These are phyloP conservation scores for Aspergillus pseudoterreus DNA, from an alignment of 2,329 filamentous ascomycete genomes.

Conservation along the genomic window DNA sequence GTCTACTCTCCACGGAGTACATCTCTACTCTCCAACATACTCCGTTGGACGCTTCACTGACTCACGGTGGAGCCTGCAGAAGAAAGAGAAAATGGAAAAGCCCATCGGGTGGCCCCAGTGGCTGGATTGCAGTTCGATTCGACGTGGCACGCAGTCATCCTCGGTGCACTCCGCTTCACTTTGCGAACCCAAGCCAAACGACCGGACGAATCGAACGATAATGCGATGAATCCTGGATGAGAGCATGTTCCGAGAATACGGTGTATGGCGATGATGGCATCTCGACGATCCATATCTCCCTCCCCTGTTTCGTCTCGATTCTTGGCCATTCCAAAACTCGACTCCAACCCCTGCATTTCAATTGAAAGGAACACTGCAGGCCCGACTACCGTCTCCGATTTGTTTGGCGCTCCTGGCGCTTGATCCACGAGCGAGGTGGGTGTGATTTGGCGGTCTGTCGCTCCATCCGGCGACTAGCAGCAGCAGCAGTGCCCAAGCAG, in stretches of 20 bases:
- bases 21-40: no score
- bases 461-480: constrained; percentile 17
- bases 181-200: neutral
- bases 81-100: constrained; percentile 1
- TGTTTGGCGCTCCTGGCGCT: constrained; percentile 3
- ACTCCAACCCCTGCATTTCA: no score
- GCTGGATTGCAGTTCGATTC: constrained; percentile 13
- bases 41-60: neutral
- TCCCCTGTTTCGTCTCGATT: neutral
- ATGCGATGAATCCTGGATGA: no score
- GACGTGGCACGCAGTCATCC: constrained; percentile 22
- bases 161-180: constrained; percentile 14
- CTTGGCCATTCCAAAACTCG: neutral
- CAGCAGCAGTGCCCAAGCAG: constrained; percentile 27
- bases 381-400: constrained; percentile 1
- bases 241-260: neutral
- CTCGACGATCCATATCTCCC: neutral
- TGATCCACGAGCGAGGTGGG: constrained; percentile 14
- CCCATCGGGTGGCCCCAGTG: constrained; percentile 12
- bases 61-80: neutral
- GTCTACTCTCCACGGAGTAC: no score
- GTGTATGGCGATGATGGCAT: neutral
- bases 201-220: neutral
- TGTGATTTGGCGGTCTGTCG: constrained; percentile 20
- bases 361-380: no score